Evolutionary conservation across 495 filamentous ascomycete species (phyloP).

Genomic region (Arthonia radiata): DNA sequence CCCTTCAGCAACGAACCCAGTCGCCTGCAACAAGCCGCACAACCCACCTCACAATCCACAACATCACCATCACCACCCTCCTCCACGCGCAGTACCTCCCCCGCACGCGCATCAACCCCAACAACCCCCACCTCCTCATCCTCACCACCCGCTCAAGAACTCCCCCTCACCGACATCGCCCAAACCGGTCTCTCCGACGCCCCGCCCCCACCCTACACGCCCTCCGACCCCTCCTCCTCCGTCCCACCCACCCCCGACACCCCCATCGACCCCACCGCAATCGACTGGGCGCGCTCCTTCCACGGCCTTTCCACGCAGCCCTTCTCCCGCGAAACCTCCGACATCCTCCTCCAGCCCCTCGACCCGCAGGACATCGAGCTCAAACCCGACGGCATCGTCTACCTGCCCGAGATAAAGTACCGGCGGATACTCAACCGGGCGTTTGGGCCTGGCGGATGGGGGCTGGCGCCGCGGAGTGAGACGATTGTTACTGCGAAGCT

Average conservation of each 20-base stretch:
- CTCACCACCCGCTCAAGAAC: too few relatives aligned
- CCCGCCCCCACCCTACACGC: too few relatives aligned
- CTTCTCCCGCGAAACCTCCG: constrained; percentile 51
- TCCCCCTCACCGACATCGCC: too few relatives aligned
- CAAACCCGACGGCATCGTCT: constrained; percentile 89
- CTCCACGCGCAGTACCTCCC: too few relatives aligned
- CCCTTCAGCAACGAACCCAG: too few relatives aligned
- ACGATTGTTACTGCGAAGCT: constrained; percentile 68
- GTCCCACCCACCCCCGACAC: constrained; percentile 48
- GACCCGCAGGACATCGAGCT: constrained; percentile 66
- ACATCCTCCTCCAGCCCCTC: constrained; percentile 42
- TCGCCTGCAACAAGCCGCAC: too few relatives aligned
- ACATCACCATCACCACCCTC: too few relatives aligned
- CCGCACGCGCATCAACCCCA: too few relatives aligned
- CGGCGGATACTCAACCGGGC: constrained; percentile 70
- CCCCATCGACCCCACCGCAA: too few relatives aligned
- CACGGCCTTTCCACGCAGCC: constrained; percentile 57
- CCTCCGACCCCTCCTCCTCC: constrained; percentile 40
- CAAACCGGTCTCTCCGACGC: too few relatives aligned
- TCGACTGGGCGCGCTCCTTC: constrained; percentile 88
- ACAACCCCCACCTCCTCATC: constrained; percentile 37
- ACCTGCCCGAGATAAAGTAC: constrained; percentile 97
- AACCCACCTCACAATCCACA: too few relatives aligned
- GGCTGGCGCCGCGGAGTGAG: constrained; percentile 71
- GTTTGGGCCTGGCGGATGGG: constrained; percentile 93